phyloP scores from a whole-genome alignment of 2,329 filamentous ascomycete genomes.

The Dactylellina drechsleri region DNA sequence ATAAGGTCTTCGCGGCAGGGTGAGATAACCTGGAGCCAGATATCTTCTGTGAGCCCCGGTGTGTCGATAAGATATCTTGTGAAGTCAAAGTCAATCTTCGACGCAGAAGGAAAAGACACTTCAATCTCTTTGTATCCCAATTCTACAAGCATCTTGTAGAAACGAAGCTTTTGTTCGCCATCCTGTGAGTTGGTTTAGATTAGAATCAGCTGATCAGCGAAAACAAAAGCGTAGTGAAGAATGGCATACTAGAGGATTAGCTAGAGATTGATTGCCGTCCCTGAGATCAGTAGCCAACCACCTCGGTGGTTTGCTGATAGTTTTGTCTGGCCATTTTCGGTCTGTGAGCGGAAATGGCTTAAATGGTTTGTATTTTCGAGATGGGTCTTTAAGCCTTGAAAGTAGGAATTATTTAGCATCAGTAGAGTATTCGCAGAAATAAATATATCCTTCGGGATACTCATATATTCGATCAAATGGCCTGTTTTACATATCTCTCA shows the following conservation, averaged over 20 bases:
- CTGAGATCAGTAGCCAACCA: slow-evolving; percentile 90
- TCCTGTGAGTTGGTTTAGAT: no score
- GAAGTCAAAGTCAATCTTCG: slow-evolving; percentile 95
- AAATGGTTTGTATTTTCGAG: slow-evolving; percentile 79
- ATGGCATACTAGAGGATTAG: slow-evolving; percentile 87
- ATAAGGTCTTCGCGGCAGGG: slow-evolving; percentile 94
- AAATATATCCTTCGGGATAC: no score
- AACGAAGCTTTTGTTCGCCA: slow-evolving; percentile 91
- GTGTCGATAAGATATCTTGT: slow-evolving; percentile 86
- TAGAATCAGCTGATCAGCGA: no score
- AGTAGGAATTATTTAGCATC: slow-evolving; percentile 24
- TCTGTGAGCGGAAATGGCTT: slow-evolving; percentile 73
- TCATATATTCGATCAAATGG: no score
- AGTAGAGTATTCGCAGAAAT: neutral
- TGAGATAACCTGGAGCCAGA: slow-evolving; percentile 89
- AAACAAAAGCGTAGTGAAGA: no score
- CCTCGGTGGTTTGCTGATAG: slow-evolving; percentile 82
- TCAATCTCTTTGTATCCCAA: slow-evolving; percentile 98
- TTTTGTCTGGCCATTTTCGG: slow-evolving; percentile 84
- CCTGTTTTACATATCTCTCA: no score
- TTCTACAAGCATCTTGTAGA: slow-evolving; percentile 92
- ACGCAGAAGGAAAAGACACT: slow-evolving; percentile 92
- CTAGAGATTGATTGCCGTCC: slow-evolving; percentile 92
- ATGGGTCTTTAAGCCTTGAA: slow-evolving; percentile 76
- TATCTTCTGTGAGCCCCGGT: slow-evolving; percentile 83